These are phyloP conservation scores for Cantharellus anzutake DNA, from an alignment of 768 basidiomycete species.

Conservation along the genomic window DNA sequence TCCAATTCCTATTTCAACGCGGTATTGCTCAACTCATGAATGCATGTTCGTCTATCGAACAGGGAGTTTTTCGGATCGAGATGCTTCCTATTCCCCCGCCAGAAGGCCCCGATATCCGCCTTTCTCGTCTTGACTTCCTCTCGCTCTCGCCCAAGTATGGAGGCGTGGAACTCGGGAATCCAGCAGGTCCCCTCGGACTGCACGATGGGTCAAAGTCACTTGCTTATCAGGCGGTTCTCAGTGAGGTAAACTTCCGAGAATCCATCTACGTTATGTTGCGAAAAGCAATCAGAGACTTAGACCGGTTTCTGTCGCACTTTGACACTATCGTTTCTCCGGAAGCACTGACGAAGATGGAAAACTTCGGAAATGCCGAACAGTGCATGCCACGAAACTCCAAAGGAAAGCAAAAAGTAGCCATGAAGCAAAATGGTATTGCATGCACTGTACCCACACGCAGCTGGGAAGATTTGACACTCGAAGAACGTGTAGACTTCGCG, in stretches of 20 bases:
- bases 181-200: slow-evolving; percentile 55
- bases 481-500: slow-evolving; percentile 41
- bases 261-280: slow-evolving; percentile 38
- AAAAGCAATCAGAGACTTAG: slow-evolving; percentile 70
- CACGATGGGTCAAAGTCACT: slow-evolving; percentile 35
- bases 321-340: slow-evolving; percentile 37
- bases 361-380: too few species aligned
- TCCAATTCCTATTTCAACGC: slow-evolving; percentile 64
- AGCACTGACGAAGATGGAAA: too few species aligned
- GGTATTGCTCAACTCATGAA: slow-evolving; percentile 72
- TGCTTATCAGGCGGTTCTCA: slow-evolving; percentile 40
- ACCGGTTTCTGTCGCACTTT: slow-evolving; percentile 68
- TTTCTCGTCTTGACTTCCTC: slow-evolving; percentile 22
- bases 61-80: slow-evolving; percentile 50
- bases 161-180: slow-evolving; percentile 70
- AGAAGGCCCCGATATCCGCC: slow-evolving; percentile 57
- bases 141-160: slow-evolving; percentile 47
- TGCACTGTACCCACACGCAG: too few species aligned
- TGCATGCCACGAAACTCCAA: not conserved
- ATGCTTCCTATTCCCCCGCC: slow-evolving; percentile 37
- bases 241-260: slow-evolving; percentile 35
- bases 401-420: not conserved
- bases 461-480: slow-evolving; percentile 8
- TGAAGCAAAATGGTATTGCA: not conserved
- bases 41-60: slow-evolving; percentile 55